Conservation (phyloP, 208 protist genomes). For the Acanthamoeba lenticulata region DNA sequence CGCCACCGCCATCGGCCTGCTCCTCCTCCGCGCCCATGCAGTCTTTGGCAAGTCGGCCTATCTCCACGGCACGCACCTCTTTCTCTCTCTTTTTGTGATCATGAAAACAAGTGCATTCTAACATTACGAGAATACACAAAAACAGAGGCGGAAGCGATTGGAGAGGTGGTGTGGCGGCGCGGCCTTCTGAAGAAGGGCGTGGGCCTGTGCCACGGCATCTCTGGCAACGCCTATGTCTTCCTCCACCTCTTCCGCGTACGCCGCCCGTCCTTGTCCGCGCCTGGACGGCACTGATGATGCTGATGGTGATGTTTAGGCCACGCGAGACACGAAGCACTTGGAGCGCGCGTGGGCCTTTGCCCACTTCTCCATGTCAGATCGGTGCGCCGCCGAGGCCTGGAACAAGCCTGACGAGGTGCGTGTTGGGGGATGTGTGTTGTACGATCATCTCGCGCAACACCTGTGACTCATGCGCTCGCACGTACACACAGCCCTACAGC, state of each 20-base stretch:
- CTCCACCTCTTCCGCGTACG: constrained; percentile 26
- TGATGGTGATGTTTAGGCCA: not conserved
- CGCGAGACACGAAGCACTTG: not conserved
- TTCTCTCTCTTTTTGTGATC: not conserved
- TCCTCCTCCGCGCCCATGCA: not conserved
- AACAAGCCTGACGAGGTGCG: not conserved
- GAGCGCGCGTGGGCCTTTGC: not conserved
- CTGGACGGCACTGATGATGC: not conserved
- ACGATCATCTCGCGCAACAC: not conserved
- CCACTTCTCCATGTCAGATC: not conserved
- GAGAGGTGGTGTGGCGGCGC: constrained; percentile 18
- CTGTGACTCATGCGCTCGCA: not conserved
- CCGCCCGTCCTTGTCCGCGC: not conserved
- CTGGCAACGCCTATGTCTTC: constrained; percentile 71
- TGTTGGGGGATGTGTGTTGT: not conserved
- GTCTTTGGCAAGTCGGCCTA: constrained; percentile 22
- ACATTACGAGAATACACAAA: not conserved
- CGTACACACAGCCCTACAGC: constrained; percentile 1
- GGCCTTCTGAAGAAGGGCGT: constrained; percentile 65
- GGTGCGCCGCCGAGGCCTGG: not conserved
- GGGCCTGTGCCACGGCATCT: constrained; percentile 72
- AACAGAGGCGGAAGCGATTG: not conserved
- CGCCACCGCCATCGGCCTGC: constrained; percentile 45
- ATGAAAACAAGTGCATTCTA: not conserved
- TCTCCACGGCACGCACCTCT: not conserved